Evolutionary conservation across 768 basidiomycete genomes (phyloP).

Genomic region (Tricholoma matsutake): DNA sequence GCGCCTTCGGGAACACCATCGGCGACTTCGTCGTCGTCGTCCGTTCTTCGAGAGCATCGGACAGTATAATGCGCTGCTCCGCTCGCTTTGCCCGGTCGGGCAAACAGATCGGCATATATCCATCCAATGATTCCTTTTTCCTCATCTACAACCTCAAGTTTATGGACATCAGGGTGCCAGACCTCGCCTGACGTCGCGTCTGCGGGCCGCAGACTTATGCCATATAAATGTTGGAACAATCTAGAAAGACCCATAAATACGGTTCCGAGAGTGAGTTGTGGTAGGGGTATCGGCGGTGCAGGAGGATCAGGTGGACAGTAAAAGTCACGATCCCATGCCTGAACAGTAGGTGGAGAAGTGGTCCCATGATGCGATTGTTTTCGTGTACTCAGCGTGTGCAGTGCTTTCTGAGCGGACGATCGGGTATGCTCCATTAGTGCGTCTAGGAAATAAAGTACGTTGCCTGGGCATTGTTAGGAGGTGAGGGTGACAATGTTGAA

Average conservation of each 20-base stretch:
- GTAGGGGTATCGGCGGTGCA: conserved; percentile 69
- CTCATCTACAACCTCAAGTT: conserved; percentile 92
- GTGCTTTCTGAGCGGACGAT: conserved; percentile 71
- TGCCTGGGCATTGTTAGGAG: conserved; percentile 44
- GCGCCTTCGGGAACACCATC: conserved; percentile 50
- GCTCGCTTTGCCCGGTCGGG: conserved; percentile 77
- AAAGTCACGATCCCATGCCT: conserved; percentile 98
- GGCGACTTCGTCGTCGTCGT: conserved; percentile 78
- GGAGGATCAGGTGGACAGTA: conserved; percentile 82
- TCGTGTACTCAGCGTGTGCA: conserved; percentile 59
- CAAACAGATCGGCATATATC: conserved; percentile 93
- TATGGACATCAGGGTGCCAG: conserved; percentile 87
- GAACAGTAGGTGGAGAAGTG: conserved; percentile 57
- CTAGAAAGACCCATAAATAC: conserved; percentile 90
- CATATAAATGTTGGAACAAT: conserved; percentile 84
- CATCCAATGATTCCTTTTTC: conserved; percentile 83
- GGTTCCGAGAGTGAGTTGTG: conserved; percentile 82
- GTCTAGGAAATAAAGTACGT: conserved; percentile 83
- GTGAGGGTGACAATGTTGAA: conserved; percentile 4
- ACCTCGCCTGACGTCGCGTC: conserved; percentile 72
- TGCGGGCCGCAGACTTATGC: conserved; percentile 75
- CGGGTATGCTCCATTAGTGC: conserved; percentile 78
- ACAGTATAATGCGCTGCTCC: conserved; percentile 99
- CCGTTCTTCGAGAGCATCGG: conserved; percentile 86
- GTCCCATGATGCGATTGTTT: conserved; percentile 75